A percentile compares a stretch with the other conserved stretches of the same genome.
Evolutionary conservation across 345 rosid species (phyloP).

Genomic region (Durio zibethinus): DNA sequence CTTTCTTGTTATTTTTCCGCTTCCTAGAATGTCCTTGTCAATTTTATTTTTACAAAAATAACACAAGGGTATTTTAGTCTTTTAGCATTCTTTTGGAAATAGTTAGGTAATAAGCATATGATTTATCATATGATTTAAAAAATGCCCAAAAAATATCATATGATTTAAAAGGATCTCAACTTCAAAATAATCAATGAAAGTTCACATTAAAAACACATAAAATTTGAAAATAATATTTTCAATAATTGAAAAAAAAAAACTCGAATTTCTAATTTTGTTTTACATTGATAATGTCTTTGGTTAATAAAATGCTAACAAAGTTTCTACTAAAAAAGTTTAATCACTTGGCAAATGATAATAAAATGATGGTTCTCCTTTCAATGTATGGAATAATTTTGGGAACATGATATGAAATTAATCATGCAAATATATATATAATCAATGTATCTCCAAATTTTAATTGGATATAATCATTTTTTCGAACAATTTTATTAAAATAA

Average conservation of each 20-base stretch:
- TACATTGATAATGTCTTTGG: not conserved
- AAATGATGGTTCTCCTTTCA: too few relatives aligned
- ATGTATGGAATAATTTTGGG: too few relatives aligned
- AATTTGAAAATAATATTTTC: too few relatives aligned
- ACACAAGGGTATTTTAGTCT: not conserved
- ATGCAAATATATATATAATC: too few relatives aligned
- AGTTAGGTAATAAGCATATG: constrained; percentile 1
- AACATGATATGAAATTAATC: too few relatives aligned
- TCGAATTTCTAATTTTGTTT: not conserved
- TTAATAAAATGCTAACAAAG: too few relatives aligned
- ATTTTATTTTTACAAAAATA: not conserved
- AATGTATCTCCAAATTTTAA: too few relatives aligned
- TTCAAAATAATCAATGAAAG: not conserved
- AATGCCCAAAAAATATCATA: too few relatives aligned
- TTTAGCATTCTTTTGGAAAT: not conserved
- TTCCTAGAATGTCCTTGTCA: not conserved
- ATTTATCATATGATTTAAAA: not conserved
- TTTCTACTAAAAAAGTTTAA: too few relatives aligned
- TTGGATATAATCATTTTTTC: too few relatives aligned
- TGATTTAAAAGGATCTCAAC: not conserved
- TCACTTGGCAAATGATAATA: too few relatives aligned
- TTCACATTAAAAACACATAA: not conserved
- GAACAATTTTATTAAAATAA: too few relatives aligned
- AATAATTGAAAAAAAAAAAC: not conserved
- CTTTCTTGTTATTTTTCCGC: not conserved